Evolutionary conservation across 2,329 filamentous ascomycete species (phyloP).

Genomic region (Trichophyton simii): DNA sequence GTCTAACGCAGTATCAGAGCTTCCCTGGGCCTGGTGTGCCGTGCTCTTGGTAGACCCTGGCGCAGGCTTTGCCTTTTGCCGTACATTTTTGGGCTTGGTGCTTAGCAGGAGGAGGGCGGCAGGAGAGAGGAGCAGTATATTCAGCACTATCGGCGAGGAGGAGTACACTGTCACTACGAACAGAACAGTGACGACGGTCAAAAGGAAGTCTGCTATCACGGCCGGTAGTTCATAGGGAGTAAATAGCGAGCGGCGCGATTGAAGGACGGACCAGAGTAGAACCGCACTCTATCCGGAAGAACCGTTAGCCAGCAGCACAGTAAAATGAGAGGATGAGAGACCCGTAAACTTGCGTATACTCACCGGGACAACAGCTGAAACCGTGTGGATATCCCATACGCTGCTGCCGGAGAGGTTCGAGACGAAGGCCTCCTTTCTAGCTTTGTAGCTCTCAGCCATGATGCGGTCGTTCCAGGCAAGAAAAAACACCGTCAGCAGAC

Average conservation of each 20-base stretch:
- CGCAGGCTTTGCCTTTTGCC: slow-evolving; percentile 26
- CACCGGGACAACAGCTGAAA: slow-evolving; percentile 78
- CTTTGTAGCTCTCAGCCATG: slow-evolving; percentile 57
- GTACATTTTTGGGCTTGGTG: slow-evolving; percentile 19
- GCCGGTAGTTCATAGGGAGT: slow-evolving; percentile 56
- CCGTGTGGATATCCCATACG: slow-evolving; percentile 72
- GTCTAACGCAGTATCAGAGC: slow-evolving; percentile 24
- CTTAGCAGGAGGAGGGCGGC: slow-evolving; percentile 49
- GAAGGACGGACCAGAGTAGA: slow-evolving; percentile 77
- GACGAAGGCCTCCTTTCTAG: slow-evolving; percentile 88
- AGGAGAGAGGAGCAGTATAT: slow-evolving; percentile 59
- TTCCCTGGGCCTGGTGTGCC: slow-evolving; percentile 10
- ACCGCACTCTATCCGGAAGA: slow-evolving; percentile 52
- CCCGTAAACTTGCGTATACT: slow-evolving; percentile 21
- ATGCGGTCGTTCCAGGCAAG: neutral
- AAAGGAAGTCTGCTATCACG: slow-evolving; percentile 67
- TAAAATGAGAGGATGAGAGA: neutral
- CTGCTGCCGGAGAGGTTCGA: slow-evolving; percentile 76
- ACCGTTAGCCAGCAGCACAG: slow-evolving; percentile 5
- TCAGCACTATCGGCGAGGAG: slow-evolving; percentile 58
- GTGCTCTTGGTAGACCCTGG: slow-evolving; percentile 14
- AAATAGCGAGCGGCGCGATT: slow-evolving; percentile 75
- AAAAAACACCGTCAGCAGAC: neutral
- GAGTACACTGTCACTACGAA: slow-evolving; percentile 81
- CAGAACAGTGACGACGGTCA: slow-evolving; percentile 71